A percentile compares a stretch with the other conserved stretches of the same genome.
Conservation (phyloP, 768 basidiomycete genomes). For the Psilocybe sp. region DNA sequence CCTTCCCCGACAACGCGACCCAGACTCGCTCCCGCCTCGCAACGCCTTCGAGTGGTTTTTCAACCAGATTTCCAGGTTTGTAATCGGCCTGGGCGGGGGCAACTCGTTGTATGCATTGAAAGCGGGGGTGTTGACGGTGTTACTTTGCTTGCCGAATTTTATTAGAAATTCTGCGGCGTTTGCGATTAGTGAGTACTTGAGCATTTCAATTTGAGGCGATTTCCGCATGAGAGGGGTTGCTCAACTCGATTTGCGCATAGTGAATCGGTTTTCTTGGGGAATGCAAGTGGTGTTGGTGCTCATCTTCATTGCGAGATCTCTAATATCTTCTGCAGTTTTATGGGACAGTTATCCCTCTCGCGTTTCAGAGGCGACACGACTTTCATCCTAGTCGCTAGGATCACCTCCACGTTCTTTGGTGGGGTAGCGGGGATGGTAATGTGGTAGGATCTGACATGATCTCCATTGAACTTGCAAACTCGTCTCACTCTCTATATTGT, state of each 20-base stretch:
- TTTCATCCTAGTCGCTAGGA: conserved; percentile 59
- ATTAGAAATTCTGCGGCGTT: conserved; percentile 50
- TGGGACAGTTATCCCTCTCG: conserved; percentile 70
- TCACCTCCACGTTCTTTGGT: conserved; percentile 64
- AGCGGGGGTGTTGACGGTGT: conserved; percentile 60
- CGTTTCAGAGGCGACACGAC: conserved; percentile 77
- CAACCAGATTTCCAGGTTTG: conserved; percentile 39
- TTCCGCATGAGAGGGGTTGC: background rate
- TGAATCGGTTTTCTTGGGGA: conserved; percentile 67
- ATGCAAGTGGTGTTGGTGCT: conserved; percentile 40
- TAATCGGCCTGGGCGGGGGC: conserved; percentile 45
- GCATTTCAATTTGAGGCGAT: background rate
- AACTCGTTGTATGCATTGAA: conserved; percentile 72
- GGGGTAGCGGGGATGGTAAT: conserved; percentile 59
- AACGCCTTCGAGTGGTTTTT: conserved; percentile 54
- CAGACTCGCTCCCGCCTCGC: conserved; percentile 69
- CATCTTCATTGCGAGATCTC: too few relatives aligned
- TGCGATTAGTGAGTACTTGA: conserved; percentile 18
- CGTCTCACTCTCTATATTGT: background rate
- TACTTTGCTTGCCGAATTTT: conserved; percentile 60
- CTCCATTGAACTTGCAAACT: background rate
- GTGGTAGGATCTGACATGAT: conserved; percentile 45
- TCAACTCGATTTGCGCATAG: conserved; percentile 27
- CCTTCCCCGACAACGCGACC: conserved; percentile 56
- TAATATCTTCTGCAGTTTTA: conserved; percentile 41